Percentiles rank a stretch among this genome's conserved stretches.
Evolutionary conservation across 1,139 yeast genomes (phyloP).

Genomic region (Saccharomyces hybrid): DNA sequence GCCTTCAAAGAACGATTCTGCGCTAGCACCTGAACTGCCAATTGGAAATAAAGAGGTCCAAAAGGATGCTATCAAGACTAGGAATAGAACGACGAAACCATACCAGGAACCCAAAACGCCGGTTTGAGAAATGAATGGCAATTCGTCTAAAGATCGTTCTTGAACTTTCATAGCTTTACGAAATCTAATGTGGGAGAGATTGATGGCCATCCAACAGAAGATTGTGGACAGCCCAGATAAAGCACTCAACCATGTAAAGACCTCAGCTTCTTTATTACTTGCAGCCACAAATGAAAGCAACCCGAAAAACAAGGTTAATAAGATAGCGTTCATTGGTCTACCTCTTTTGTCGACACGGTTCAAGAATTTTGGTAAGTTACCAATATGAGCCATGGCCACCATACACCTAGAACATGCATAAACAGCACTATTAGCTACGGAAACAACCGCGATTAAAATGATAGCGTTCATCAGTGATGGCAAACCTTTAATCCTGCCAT

Average conservation of each 20-base stretch:
- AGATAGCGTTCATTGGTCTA: conserved; percentile 55
- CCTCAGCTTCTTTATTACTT: conserved; percentile 48
- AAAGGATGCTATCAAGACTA: conserved; percentile 52
- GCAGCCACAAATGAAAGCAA: conserved; percentile 57
- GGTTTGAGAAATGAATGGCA: conserved; percentile 47
- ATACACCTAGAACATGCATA: conserved; percentile 61
- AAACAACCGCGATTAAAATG: conserved; percentile 51
- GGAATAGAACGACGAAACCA: conserved; percentile 41
- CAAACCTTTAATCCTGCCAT: conserved; percentile 42
- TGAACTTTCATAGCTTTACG: conserved; percentile 50
- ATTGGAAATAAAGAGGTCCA: conserved; percentile 71
- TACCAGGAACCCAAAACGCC: conserved; percentile 48
- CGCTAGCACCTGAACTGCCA: conserved; percentile 45
- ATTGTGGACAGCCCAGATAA: conserved; percentile 59
- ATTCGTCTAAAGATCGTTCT: conserved; percentile 46
- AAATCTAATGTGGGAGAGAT: conserved; percentile 53
- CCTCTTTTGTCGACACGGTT: conserved; percentile 58
- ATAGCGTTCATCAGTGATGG: conserved; percentile 47
- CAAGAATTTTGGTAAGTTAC: conserved; percentile 52
- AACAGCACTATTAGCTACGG: conserved; percentile 66
- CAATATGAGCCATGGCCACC: conserved; percentile 58
- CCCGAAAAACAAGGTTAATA: conserved; percentile 46
- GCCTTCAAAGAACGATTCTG: conserved; percentile 50
- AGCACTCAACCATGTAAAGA: conserved; percentile 64
- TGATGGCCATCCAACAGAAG: conserved; percentile 62